These are phyloP conservation scores for Chlamydomonas incerta DNA, from an alignment of 139 green algal species.

Conservation along the genomic window DNA sequence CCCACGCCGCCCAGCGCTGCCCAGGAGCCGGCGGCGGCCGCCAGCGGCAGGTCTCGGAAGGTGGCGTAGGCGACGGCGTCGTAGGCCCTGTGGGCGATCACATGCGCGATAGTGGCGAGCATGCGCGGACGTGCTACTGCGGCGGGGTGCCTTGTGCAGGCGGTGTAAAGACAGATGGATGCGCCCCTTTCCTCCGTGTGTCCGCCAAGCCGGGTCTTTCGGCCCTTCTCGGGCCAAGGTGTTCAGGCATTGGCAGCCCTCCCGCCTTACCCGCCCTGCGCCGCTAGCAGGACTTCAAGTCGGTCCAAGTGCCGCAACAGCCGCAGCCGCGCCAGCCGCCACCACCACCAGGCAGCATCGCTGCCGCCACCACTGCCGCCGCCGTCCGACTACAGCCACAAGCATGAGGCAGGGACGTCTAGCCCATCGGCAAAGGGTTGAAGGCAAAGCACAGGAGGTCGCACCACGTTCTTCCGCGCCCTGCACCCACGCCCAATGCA, in stretches of 20 bases:
- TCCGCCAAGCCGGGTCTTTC: too few species aligned
- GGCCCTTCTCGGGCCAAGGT: too few species aligned
- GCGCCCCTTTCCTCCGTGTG: too few species aligned
- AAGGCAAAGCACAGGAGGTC: background rate
- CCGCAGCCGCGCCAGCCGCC: constrained; percentile 17
- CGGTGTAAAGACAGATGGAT: background rate
- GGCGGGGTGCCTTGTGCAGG: background rate
- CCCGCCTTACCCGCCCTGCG: constrained; percentile 19
- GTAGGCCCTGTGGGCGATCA: background rate
- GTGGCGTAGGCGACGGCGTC: constrained; percentile 23
- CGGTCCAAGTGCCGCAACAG: constrained; percentile 42
- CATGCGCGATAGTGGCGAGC: background rate
- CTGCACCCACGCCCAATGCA: background rate
- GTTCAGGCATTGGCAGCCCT: too few species aligned
- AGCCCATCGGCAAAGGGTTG: background rate
- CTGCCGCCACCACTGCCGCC: background rate
- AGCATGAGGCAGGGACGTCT: too few species aligned
- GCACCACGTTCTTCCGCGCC: background rate
- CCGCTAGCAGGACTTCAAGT: constrained; percentile 26
- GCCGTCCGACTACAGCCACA: too few species aligned
- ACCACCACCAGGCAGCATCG: background rate
- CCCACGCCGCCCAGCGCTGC: constrained; percentile 14
- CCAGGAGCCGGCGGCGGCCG: constrained; percentile 22
- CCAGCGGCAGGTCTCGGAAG: constrained; percentile 33
- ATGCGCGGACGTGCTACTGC: background rate